These are phyloP conservation scores for Populus nigra DNA, from an alignment of 345 rosid genomes.

Conservation along the genomic window DNA sequence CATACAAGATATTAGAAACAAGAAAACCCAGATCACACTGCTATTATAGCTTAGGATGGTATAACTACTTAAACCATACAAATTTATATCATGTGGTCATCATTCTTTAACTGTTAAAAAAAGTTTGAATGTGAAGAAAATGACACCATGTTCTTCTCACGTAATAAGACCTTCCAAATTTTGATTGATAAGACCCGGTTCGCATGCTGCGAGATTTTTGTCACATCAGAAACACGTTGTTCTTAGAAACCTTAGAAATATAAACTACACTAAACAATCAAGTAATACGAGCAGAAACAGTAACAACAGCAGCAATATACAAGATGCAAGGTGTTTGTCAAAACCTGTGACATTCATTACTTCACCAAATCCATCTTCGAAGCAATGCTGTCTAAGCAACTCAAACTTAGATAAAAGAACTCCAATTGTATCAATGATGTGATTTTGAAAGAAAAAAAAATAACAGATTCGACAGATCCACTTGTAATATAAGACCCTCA, in stretches of 20 bases:
- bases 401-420: not conserved
- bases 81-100: not conserved
- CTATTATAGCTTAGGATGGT: not conserved
- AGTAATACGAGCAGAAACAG: not conserved
- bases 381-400: not conserved
- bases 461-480: not conserved
- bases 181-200: not conserved
- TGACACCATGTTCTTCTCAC: not conserved
- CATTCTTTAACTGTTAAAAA: not conserved
- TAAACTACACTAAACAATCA: not conserved
- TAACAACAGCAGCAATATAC: not conserved
- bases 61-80: not conserved
- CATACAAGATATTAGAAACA: slow-evolving; percentile 2
- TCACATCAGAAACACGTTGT: not conserved
- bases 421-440: not conserved
- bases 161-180: not conserved
- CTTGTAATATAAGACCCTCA: not conserved
- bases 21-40: not conserved
- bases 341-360: not conserved
- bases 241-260: not conserved
- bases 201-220: not conserved
- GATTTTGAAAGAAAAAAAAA: not conserved
- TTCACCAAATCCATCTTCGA: not conserved
- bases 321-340: not conserved
- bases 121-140: not conserved